These are phyloP conservation scores for Ogataea paraovalis DNA, from an alignment of 805 yeast genomes.

Conservation along the genomic window DNA sequence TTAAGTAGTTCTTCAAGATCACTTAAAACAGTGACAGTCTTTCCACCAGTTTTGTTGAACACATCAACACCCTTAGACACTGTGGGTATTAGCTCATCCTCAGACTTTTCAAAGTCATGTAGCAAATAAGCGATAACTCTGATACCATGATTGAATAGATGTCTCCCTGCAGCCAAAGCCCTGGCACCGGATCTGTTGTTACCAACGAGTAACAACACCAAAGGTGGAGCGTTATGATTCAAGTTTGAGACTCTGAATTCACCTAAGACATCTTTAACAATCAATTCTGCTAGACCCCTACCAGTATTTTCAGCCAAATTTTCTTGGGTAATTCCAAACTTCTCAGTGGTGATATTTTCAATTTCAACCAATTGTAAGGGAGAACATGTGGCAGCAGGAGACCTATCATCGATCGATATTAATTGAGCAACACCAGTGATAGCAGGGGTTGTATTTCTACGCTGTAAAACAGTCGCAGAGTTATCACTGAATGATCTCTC, in stretches of 20 bases:
- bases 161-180: constrained; percentile 77
- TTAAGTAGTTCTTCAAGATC: constrained; percentile 36
- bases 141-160: constrained; percentile 68
- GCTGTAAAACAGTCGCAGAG: constrained; percentile 12
- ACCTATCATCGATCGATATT: constrained; percentile 16
- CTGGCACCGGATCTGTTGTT: constrained; percentile 70
- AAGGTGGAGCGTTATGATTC: constrained; percentile 79
- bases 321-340: constrained; percentile 44
- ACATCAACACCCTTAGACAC: constrained; percentile 49
- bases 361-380: constrained; percentile 78
- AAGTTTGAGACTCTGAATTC: constrained; percentile 53
- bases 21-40: constrained; percentile 38
- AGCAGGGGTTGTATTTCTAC: constrained; percentile 16
- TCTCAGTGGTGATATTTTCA: constrained; percentile 55
- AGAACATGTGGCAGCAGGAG: constrained; percentile 56
- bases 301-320: constrained; percentile 64
- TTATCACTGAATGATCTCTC: constrained; percentile 22
- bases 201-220: constrained; percentile 69
- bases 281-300: constrained; percentile 55
- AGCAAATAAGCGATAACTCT: constrained; percentile 54
- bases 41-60: constrained; percentile 67
- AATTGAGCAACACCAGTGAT: constrained; percentile 14
- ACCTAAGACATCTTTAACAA: constrained; percentile 67
- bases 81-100: constrained; percentile 30
- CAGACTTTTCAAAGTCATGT: constrained; percentile 35